These are phyloP conservation scores for Flaveria ramosissima DNA, from an alignment of 129 eudicot species.

Conservation along the genomic window DNA sequence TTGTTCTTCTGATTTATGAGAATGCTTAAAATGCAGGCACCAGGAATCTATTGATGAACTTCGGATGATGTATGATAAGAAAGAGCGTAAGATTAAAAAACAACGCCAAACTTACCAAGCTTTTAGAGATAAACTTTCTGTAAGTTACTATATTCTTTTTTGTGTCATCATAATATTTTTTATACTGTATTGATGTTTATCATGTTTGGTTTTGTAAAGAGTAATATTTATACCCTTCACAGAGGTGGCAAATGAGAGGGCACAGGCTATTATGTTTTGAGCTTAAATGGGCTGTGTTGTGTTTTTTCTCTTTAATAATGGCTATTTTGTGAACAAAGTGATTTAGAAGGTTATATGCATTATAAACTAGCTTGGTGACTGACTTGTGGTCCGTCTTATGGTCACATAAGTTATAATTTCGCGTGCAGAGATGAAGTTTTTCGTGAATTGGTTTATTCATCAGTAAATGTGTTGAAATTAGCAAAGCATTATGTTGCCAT, in stretches of 20 bases:
- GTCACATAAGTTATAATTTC: background rate
- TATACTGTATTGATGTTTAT: conserved; percentile 4
- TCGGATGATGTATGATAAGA: conserved; percentile 63
- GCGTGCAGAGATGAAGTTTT: background rate
- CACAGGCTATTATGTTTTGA: background rate
- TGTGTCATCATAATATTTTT: background rate
- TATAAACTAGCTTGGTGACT: background rate
- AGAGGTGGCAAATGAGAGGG: conserved; percentile 1
- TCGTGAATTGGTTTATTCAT: background rate
- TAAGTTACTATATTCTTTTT: conserved; percentile 34
- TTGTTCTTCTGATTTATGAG: background rate
- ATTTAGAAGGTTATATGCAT: background rate
- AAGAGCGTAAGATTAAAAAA: conserved; percentile 59
- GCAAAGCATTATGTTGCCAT: background rate
- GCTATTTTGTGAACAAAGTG: background rate
- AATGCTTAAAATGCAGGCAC: conserved; percentile 45
- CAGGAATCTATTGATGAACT: conserved; percentile 82
- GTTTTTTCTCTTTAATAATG: background rate
- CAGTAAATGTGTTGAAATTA: background rate
- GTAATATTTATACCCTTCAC: background rate
- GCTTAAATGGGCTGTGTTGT: background rate
- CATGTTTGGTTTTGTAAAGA: background rate
- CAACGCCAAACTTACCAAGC: conserved; percentile 74
- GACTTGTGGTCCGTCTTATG: background rate
- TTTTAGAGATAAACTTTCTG: conserved; percentile 71